Conservation (phyloP, 2,329 filamentous ascomycete species). For the Chaetomium olivaceum region DNA sequence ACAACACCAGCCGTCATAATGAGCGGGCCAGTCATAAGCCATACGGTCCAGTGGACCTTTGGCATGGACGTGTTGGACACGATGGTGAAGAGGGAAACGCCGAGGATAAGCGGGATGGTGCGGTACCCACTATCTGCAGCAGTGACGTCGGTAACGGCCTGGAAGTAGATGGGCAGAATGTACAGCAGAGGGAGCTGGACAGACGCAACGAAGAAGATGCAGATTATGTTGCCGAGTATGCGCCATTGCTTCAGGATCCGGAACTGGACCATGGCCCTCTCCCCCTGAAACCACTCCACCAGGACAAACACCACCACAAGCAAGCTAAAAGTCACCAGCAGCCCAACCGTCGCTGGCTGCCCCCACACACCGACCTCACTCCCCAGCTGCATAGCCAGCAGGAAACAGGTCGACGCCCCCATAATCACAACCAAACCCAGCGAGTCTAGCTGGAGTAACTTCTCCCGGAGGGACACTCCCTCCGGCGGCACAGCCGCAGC, state of each 20-base stretch:
- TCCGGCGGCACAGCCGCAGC: neutral
- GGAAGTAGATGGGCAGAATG: neutral
- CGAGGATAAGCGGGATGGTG: neutral
- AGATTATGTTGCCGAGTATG: neutral
- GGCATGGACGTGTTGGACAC: constrained; percentile 2
- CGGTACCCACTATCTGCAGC: neutral
- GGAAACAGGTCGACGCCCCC: neutral
- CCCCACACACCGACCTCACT: neutral
- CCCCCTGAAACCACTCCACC: neutral
- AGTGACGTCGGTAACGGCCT: neutral
- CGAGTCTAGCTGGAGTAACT: neutral
- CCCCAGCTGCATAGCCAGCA: constrained; percentile 1
- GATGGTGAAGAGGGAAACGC: neutral
- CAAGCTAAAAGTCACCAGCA: neutral
- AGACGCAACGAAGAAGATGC: neutral
- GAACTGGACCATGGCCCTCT: constrained; percentile 5
- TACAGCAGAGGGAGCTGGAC: neutral
- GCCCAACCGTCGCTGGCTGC: neutral
- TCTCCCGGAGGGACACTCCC: neutral
- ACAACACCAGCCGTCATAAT: neutral
- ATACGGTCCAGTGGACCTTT: neutral
- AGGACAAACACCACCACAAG: neutral
- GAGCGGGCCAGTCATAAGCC: neutral
- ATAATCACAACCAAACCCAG: neutral
- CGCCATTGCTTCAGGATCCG: neutral